Base-by-base conservation (phyloP, 768 basidiomycete genomes). In the Suillus variegatus region DNA sequence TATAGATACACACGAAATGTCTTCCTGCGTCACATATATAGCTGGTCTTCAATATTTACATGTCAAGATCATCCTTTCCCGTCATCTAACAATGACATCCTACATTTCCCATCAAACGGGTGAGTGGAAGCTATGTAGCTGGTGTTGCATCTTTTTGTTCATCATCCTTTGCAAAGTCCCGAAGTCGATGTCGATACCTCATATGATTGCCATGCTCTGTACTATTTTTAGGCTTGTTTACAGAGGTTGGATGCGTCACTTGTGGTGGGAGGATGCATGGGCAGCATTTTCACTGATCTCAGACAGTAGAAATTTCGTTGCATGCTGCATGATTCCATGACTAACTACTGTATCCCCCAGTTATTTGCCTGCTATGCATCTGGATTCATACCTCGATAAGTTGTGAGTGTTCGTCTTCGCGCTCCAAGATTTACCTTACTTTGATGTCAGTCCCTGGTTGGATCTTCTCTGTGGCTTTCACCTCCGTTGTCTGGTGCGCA, bases 261-360 rank as follows among this genome's bases (percentile, higher is more conserved):
- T 55, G 20, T 55, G 54, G 54, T 55, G 54, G 54, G 54, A 55
- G 12, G 54, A 55, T n/a, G 54, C 54, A n/a, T 55, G 54, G 54
- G 54, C 54, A 3, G 54, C 54, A n/a, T 36, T 36, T n/a, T 35
- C 54, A 35, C 32, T 55, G 20, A 35, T 55, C 10, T 36, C 12
- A n/a, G 54, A 55, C 20, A 20, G 54, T 55, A 55, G 20, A 55
- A 10, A 12, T 36, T 13, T 8, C 20, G 4, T n/a, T 35, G 35
- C 20, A 13, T 55, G 12, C 54, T 36, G 20, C 54, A 13, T 35
- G 20, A 36, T n/a, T 36, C 10, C 20, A 3, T 55, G 8, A 35
- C 35, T 6, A 55, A 55, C 6, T 12, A n/a, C 12, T n/a, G 32
- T n/a, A 36, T 36, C 20, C 32, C 32, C 8, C 20, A 36, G 54